Conservation (phyloP, 768 basidiomycete species). For the Dentipellis fragilis region DNA sequence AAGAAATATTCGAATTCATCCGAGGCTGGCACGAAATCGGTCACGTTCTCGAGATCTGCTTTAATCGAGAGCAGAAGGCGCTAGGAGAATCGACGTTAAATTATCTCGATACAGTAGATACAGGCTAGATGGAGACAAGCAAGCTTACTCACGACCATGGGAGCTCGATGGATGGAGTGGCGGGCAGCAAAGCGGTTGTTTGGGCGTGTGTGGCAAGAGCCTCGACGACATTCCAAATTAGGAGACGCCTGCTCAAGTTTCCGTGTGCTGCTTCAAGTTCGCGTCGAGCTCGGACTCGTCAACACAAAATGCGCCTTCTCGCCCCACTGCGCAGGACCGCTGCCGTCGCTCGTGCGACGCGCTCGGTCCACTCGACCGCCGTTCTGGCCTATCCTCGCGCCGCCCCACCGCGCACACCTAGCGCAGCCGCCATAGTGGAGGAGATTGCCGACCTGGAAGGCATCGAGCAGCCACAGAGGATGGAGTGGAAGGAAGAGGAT, state of each 20-base stretch:
- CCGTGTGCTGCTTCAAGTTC: neutral
- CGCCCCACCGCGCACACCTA: neutral
- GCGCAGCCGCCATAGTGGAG: conserved; percentile 10
- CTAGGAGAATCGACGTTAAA: conserved; percentile 24
- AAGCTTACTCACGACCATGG: conserved; percentile 40
- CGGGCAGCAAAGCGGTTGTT: conserved; percentile 8
- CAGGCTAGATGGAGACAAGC: neutral
- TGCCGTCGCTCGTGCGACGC: neutral
- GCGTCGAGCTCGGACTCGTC: neutral
- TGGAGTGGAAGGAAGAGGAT: conserved; percentile 12
- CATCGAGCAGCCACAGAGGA: neutral
- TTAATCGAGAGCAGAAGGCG: conserved; percentile 58
- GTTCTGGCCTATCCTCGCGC: neutral
- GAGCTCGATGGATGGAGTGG: conserved; percentile 2
- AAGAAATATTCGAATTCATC: conserved; percentile 77
- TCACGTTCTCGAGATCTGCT: conserved; percentile 75
- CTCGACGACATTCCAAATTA: neutral
- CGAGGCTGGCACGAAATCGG: conserved; percentile 52
- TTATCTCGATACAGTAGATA: neutral
- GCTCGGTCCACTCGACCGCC: conserved; percentile 20
- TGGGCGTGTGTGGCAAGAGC: conserved; percentile 8
- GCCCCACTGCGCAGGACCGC: neutral
- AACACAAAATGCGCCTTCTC: neutral
- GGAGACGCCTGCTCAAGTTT: neutral
- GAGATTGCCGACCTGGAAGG: conserved; percentile 13